Conservation (phyloP, 345 rosid species). For the Stellera chamaejasme region DNA sequence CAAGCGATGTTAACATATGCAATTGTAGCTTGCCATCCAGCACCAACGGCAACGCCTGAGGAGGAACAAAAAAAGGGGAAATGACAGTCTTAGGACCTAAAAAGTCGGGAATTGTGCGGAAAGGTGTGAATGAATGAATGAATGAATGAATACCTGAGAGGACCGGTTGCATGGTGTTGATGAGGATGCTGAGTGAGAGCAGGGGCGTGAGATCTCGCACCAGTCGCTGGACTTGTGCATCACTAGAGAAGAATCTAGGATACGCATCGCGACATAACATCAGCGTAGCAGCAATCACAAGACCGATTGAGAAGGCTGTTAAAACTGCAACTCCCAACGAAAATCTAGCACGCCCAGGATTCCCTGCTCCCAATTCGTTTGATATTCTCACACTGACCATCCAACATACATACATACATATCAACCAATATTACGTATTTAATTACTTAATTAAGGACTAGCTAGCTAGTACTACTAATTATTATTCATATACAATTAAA, state of each 20-base stretch:
- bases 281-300: slow-evolving; percentile 32
- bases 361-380: slow-evolving; percentile 80
- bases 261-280: slow-evolving; percentile 32
- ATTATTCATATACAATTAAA: too few species aligned
- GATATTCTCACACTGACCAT: slow-evolving; percentile 65
- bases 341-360: slow-evolving; percentile 58
- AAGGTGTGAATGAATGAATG: background rate
- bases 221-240: slow-evolving; percentile 35
- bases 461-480: too few species aligned
- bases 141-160: slow-evolving; percentile 59
- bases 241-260: slow-evolving; percentile 57
- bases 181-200: slow-evolving; percentile 55
- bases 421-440: too few species aligned
- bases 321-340: slow-evolving; percentile 60
- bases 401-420: too few species aligned
- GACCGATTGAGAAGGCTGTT: slow-evolving; percentile 44
- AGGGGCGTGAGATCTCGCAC: slow-evolving; percentile 66
- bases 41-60: slow-evolving; percentile 59
- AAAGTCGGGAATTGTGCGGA: too few species aligned
- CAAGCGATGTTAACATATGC: slow-evolving; percentile 75
- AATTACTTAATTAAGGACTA: too few species aligned
- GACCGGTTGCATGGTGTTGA: slow-evolving; percentile 74
- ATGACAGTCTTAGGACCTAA: too few species aligned
- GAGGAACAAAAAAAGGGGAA: background rate
- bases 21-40: slow-evolving; percentile 76